These are phyloP conservation scores for Zygoascus tannicola DNA, from an alignment of 805 yeast species.

Conservation along the genomic window DNA sequence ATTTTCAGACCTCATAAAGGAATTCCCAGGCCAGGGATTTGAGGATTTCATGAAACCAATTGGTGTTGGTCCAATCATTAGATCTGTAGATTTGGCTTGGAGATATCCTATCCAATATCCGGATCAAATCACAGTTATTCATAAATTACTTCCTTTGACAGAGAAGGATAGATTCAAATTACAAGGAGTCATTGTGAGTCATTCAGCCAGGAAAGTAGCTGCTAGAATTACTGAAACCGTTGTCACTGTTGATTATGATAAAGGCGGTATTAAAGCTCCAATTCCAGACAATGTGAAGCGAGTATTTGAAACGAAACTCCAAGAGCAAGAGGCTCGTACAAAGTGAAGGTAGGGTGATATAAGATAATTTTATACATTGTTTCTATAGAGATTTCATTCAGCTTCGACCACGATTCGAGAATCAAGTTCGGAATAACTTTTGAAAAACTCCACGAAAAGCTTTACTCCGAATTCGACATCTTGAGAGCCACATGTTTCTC, in stretches of 20 bases:
- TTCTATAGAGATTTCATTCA: neutral
- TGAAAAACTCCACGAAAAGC: constrained; percentile 57
- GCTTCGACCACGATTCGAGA: constrained; percentile 15
- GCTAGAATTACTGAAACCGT: constrained; percentile 25
- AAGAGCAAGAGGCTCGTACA: constrained; percentile 7
- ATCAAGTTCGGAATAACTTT: constrained; percentile 19
- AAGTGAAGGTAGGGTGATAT: neutral
- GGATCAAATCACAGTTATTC: constrained; percentile 25
- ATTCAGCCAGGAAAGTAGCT: constrained; percentile 24
- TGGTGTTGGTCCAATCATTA: constrained; percentile 26
- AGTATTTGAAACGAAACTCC: constrained; percentile 13
- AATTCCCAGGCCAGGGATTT: constrained; percentile 11
- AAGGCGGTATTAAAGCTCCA: constrained; percentile 22
- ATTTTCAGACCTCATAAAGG: constrained; percentile 11
- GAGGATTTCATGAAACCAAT: constrained; percentile 15
- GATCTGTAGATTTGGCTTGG: constrained; percentile 26
- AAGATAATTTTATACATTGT: neutral
- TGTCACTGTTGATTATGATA: constrained; percentile 26
- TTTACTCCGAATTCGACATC: constrained; percentile 58
- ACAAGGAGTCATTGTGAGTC: constrained; percentile 25
- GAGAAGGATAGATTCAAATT: constrained; percentile 22
- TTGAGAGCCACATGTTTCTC: constrained; percentile 80
- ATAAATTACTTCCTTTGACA: constrained; percentile 19
- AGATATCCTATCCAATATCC: constrained; percentile 25
- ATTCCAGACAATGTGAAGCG: constrained; percentile 20